Evolutionary conservation across 2,329 filamentous ascomycete genomes (phyloP).

Genomic region (Nannizziopsis arthrosporioides): DNA sequence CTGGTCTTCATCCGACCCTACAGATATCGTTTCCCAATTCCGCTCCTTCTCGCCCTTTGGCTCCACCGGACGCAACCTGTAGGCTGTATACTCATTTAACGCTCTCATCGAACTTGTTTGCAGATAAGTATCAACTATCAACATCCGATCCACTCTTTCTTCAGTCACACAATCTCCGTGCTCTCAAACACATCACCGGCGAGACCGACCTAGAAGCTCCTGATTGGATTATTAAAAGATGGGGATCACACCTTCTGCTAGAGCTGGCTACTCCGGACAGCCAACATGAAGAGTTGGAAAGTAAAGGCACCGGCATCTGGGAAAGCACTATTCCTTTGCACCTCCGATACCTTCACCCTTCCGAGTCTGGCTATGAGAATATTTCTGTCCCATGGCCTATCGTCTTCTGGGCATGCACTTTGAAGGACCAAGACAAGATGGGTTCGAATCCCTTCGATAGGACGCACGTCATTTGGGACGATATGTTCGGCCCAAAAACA

Average conservation of each 20-base stretch:
- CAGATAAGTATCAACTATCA: slow-evolving; percentile 72
- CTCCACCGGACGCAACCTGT: slow-evolving; percentile 46
- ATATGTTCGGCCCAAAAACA: slow-evolving; percentile 61
- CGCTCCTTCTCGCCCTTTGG: slow-evolving; percentile 38
- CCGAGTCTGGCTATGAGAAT: slow-evolving; percentile 42
- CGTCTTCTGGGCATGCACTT: slow-evolving; percentile 81
- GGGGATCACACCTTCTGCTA: slow-evolving; percentile 70
- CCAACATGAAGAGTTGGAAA: slow-evolving; percentile 11
- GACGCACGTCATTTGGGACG: slow-evolving; percentile 73
- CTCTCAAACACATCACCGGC: slow-evolving; percentile 56
- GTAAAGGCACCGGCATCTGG: slow-evolving; percentile 16
- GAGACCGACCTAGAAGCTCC: slow-evolving; percentile 86
- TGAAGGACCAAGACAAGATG: slow-evolving; percentile 48
- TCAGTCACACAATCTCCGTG: slow-evolving; percentile 62
- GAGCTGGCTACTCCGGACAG: slow-evolving; percentile 51
- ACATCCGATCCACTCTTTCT: slow-evolving; percentile 54
- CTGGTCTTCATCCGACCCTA: slow-evolving; percentile 73
- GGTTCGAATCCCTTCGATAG: slow-evolving; percentile 73
- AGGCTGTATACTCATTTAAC: slow-evolving; percentile 69
- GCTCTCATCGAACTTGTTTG: slow-evolving; percentile 68
- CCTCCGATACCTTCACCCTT: slow-evolving; percentile 65
- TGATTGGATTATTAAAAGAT: slow-evolving; percentile 60
- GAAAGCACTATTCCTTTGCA: slow-evolving; percentile 59
- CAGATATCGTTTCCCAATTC: slow-evolving; percentile 50
- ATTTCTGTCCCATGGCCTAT: slow-evolving; percentile 64